A percentile compares a stretch with the other conserved stretches of the same genome.
These are phyloP conservation scores for Cadophora luteo-olivacea DNA, from an alignment of 2,329 filamentous ascomycete genomes.

Conservation along the genomic window DNA sequence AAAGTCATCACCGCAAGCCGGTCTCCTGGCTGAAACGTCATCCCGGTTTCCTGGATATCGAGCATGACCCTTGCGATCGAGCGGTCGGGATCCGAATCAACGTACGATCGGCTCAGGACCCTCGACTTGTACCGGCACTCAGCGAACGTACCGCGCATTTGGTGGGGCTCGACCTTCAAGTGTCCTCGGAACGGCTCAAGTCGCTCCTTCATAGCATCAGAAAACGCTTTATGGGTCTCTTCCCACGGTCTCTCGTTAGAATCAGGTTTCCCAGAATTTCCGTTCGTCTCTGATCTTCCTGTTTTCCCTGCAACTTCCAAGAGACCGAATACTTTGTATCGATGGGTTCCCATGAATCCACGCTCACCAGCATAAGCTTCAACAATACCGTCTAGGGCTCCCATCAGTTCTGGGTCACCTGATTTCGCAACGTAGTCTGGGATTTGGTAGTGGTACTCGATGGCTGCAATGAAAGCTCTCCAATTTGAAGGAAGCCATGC, in stretches of 20 bases:
- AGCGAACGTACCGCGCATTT: constrained; percentile 61
- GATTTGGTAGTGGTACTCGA: constrained; percentile 60
- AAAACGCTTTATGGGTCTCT: constrained; percentile 58
- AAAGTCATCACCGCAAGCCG: constrained; percentile 61
- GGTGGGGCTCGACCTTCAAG: constrained; percentile 55
- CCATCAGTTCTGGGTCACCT: constrained; percentile 56
- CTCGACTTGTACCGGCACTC: constrained; percentile 58
- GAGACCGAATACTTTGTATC: constrained; percentile 64
- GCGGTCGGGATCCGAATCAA: constrained; percentile 54
- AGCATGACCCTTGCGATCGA: constrained; percentile 57
- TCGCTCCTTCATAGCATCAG: constrained; percentile 60
- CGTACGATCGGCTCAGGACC: constrained; percentile 52
- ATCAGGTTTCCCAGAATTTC: constrained; percentile 53
- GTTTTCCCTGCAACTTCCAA: constrained; percentile 60
- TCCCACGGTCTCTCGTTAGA: constrained; percentile 54
- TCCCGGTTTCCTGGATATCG: constrained; percentile 58
- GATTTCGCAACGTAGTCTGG: constrained; percentile 60
- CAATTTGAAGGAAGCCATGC: constrained; percentile 61
- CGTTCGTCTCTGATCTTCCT: constrained; percentile 59
- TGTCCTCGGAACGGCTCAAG: constrained; percentile 56
- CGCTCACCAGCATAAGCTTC: constrained; percentile 62
- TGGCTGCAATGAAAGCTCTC: constrained; percentile 60
- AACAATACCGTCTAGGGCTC: constrained; percentile 60
- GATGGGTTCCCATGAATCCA: constrained; percentile 62
- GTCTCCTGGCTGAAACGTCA: constrained; percentile 60